Conservation (phyloP, 257 asterid species). For the Rhazya stricta region DNA sequence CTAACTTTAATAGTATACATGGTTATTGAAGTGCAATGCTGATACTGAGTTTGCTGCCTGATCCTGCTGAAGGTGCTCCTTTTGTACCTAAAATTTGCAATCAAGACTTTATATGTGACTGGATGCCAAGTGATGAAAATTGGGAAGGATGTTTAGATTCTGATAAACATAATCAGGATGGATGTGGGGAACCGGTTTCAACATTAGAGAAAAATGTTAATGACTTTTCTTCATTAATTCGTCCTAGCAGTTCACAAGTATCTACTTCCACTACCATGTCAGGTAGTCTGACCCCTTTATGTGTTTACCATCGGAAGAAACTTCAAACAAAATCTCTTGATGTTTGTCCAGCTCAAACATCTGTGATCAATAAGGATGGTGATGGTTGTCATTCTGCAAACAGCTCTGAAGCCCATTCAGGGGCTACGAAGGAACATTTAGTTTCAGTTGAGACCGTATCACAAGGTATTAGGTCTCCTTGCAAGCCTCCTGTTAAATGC, state of each 20-base stretch:
- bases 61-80: slow-evolving; percentile 21
- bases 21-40: slow-evolving; percentile 14
- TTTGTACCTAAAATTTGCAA: slow-evolving; percentile 15
- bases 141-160: slow-evolving; percentile 19
- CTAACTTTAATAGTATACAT: not conserved
- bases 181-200: slow-evolving; percentile 9
- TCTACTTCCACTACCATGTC: slow-evolving; percentile 24
- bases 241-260: slow-evolving; percentile 17
- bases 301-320: slow-evolving; percentile 34
- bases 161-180: slow-evolving; percentile 17
- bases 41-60: slow-evolving; percentile 18
- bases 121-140: slow-evolving; percentile 17
- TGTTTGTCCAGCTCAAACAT: slow-evolving; percentile 22
- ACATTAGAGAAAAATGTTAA: slow-evolving; percentile 16
- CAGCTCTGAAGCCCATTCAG: slow-evolving; percentile 40
- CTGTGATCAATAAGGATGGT: slow-evolving; percentile 25
- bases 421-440: slow-evolving; percentile 30
- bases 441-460: slow-evolving; percentile 32
- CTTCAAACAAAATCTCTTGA: slow-evolving; percentile 22
- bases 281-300: slow-evolving; percentile 21
- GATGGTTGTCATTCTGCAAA: slow-evolving; percentile 38
- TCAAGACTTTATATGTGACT: slow-evolving; percentile 17
- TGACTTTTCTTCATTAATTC: slow-evolving; percentile 18
- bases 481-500: slow-evolving; percentile 18
- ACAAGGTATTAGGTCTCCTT: slow-evolving; percentile 26